Conservation (phyloP, 2,329 filamentous ascomycete genomes). For the Rasamsonia emersonii region DNA sequence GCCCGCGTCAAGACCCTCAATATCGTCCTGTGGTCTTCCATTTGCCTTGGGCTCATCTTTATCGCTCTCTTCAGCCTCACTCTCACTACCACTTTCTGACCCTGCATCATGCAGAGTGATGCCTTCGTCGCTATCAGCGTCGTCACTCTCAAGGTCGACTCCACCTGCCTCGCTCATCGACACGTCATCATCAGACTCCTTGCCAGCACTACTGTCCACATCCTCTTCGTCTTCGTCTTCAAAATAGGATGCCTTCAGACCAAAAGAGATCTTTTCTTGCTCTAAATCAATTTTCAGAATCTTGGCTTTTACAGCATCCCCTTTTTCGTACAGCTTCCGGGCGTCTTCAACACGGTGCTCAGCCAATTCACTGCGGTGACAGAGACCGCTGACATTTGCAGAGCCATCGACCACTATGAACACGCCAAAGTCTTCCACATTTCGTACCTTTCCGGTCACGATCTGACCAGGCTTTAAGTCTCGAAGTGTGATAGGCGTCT, state of each 20-base stretch:
- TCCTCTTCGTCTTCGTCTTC: slow-evolving; percentile 48
- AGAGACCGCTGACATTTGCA: slow-evolving; percentile 81
- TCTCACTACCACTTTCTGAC: slow-evolving; percentile 29
- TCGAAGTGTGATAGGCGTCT: slow-evolving; percentile 61
- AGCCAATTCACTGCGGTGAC: slow-evolving; percentile 86
- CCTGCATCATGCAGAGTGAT: slow-evolving; percentile 37
- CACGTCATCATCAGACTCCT: slow-evolving; percentile 37
- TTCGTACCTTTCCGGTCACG: slow-evolving; percentile 82
- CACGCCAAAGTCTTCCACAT: slow-evolving; percentile 89
- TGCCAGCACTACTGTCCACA: slow-evolving; percentile 27
- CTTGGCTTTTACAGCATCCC: slow-evolving; percentile 87
- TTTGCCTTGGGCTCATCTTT: slow-evolving; percentile 39
- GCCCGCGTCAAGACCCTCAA: slow-evolving; percentile 56
- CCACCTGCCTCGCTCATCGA: slow-evolving; percentile 15
- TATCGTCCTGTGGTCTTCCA: slow-evolving; percentile 27
- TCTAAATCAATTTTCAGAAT: slow-evolving; percentile 68
- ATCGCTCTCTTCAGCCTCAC: slow-evolving; percentile 40
- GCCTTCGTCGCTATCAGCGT: slow-evolving; percentile 23
- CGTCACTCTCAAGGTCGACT: slow-evolving; percentile 26
- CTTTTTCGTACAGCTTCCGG: slow-evolving; percentile 80
- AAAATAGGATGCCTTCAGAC: slow-evolving; percentile 89
- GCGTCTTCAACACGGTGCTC: slow-evolving; percentile 74
- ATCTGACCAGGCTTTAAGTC: slow-evolving; percentile 72
- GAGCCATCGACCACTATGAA: slow-evolving; percentile 88
- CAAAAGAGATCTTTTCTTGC: slow-evolving; percentile 75